phyloP scores from a whole-genome alignment of 768 basidiomycete genomes.

The Russula griseocarnosa region DNA sequence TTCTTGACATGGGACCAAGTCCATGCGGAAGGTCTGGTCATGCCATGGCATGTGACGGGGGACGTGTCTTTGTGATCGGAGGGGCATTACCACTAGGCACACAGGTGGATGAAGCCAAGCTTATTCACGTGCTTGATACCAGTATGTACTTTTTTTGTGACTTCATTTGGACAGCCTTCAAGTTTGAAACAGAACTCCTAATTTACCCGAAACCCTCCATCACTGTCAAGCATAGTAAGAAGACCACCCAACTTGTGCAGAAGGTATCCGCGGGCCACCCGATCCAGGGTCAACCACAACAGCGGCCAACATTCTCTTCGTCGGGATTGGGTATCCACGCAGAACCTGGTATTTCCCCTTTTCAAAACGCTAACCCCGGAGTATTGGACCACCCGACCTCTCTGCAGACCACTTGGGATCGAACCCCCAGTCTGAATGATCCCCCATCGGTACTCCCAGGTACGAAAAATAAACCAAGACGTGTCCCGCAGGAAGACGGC shows the following conservation, averaged over 20 bases:
- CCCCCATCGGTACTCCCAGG: conserved; percentile 36
- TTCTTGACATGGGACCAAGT: conserved; percentile 98
- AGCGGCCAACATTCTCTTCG: too few species aligned
- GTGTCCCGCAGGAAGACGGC: conserved; percentile 50
- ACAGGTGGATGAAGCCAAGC: conserved; percentile 70
- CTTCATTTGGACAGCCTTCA: not conserved
- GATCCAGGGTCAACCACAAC: conserved; percentile 16
- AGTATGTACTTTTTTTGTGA: conserved; percentile 56
- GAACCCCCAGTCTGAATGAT: conserved; percentile 39
- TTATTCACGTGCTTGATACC: conserved; percentile 90
- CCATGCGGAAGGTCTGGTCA: conserved; percentile 91
- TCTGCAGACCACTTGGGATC: too few species aligned
- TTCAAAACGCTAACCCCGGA: conserved; percentile 32
- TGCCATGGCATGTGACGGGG: conserved; percentile 90
- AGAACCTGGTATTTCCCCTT: conserved; percentile 10
- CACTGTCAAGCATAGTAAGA: conserved; percentile 39
- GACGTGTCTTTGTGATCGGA: conserved; percentile 87
- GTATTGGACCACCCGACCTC: conserved; percentile 25
- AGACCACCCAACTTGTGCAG: conserved; percentile 34
- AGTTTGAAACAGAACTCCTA: conserved; percentile 63
- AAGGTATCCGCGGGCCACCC: conserved; percentile 44
- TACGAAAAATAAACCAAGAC: conserved; percentile 25
- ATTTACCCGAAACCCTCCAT: conserved; percentile 69
- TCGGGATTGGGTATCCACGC: conserved; percentile 29
- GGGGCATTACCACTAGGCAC: conserved; percentile 80